A percentile compares a stretch with the other conserved stretches of the same genome.
Conservation (phyloP, 768 basidiomycete species). For the Mycena galopus region DNA sequence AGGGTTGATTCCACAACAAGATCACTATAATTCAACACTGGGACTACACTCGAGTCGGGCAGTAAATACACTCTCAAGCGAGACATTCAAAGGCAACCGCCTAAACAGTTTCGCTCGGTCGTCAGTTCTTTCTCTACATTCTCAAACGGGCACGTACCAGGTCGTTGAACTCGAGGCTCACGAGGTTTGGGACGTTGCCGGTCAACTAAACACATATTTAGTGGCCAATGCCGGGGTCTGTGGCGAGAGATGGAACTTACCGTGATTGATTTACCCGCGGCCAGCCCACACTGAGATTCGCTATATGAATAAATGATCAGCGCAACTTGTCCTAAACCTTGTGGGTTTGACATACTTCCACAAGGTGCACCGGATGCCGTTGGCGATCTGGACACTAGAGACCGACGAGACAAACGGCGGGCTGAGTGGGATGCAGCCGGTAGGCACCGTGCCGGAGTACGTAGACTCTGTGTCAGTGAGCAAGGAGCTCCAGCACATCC, state of each 20-base stretch:
- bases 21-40: constrained; percentile 7
- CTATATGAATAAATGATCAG: constrained; percentile 10
- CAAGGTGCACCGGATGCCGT: background rate
- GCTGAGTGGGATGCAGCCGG: constrained; percentile 1
- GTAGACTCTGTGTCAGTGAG: background rate
- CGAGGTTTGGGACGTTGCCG: background rate
- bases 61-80: constrained; percentile 4
- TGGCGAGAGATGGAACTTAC: constrained; percentile 4
- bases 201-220: constrained; percentile 2
- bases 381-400: constrained; percentile 8
- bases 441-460: constrained; percentile 6
- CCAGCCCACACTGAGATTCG: background rate
- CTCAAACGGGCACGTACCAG: constrained; percentile 1
- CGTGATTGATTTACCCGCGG: constrained; percentile 6
- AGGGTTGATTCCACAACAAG: constrained; percentile 3
- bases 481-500: constrained; percentile 5
- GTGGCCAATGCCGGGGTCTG: background rate
- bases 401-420: constrained; percentile 9
- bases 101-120: background rate
- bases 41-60: constrained; percentile 14
- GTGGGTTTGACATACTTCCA: constrained; percentile 3
- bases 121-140: constrained; percentile 1
- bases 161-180: constrained; percentile 12
- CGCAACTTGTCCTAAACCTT: background rate
- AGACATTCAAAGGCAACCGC: background rate